These are phyloP conservation scores for Immersiporthe knoxdaviesiana DNA, from an alignment of 2,329 filamentous ascomycete species.

Conservation along the genomic window DNA sequence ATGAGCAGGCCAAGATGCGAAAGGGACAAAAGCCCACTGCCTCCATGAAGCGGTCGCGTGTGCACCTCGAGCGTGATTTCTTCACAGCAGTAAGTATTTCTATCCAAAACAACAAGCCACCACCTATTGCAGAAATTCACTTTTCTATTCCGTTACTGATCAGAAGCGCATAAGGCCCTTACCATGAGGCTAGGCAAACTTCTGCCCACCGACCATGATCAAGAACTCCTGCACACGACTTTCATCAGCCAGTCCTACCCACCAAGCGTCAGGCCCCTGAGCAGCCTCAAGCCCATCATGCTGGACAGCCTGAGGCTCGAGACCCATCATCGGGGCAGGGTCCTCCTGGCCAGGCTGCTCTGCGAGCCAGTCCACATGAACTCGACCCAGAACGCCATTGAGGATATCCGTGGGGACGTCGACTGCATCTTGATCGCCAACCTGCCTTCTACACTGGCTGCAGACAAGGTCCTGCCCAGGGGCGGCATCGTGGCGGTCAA, in stretches of 20 bases:
- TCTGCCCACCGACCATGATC: neutral
- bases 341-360: slow-evolving; percentile 24
- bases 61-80: slow-evolving; percentile 12
- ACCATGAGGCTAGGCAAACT: neutral
- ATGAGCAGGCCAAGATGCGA: slow-evolving; percentile 45
- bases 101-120: neutral
- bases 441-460: slow-evolving; percentile 21
- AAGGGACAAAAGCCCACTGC: slow-evolving; percentile 44
- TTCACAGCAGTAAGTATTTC: neutral
- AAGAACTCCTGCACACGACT: neutral
- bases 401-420: slow-evolving; percentile 76
- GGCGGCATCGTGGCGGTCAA: slow-evolving; percentile 41
- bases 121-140: neutral
- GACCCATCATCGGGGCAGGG: slow-evolving; percentile 29
- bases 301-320: slow-evolving; percentile 28
- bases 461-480: slow-evolving; percentile 40
- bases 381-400: slow-evolving; percentile 55
- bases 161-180: neutral
- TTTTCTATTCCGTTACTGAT: neutral
- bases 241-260: slow-evolving; percentile 27
- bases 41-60: slow-evolving; percentile 67
- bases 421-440: slow-evolving; percentile 71
- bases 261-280: slow-evolving; percentile 24
- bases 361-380: slow-evolving; percentile 13
- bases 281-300: slow-evolving; percentile 16